phyloP scores from a whole-genome alignment of 495 filamentous ascomycete genomes.

The Aspergillus carlsbadensis region DNA sequence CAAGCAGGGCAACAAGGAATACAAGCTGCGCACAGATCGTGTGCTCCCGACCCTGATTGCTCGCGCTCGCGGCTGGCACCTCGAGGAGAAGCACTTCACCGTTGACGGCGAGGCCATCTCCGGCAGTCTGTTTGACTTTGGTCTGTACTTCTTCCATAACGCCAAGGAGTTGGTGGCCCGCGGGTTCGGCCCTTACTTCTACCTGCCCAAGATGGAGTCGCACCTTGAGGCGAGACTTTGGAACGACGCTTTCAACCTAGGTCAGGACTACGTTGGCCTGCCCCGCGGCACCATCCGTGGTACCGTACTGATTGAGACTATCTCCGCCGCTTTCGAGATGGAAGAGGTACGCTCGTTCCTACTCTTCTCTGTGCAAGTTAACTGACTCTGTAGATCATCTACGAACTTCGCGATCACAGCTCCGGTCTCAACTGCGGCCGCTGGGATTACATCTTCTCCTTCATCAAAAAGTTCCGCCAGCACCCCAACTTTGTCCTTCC shows the following conservation, averaged over 20 bases:
- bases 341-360: slow-evolving; percentile 57
- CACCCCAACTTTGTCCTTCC: slow-evolving; percentile 91
- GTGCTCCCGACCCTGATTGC: slow-evolving; percentile 79
- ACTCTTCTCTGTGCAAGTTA: not conserved
- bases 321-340: slow-evolving; percentile 99
- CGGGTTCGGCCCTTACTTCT: slow-evolving; percentile 94
- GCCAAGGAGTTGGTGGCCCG: slow-evolving; percentile 81
- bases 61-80: slow-evolving; percentile 87
- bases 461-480: slow-evolving; percentile 99
- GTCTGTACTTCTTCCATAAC: slow-evolving; percentile 99
- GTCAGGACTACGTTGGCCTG: slow-evolving; percentile 88
- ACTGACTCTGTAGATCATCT: slow-evolving; percentile 68
- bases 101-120: slow-evolving; percentile 96
- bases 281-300: slow-evolving; percentile 89
- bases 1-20: slow-evolving; percentile 91
- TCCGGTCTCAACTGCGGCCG: slow-evolving; percentile 96
- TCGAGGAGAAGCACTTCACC: slow-evolving; percentile 98
- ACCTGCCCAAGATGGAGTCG: slow-evolving; percentile 99
- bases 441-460: slow-evolving; percentile 99
- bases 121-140: slow-evolving; percentile 93
- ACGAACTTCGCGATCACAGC: slow-evolving; percentile 95
- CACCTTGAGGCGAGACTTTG: slow-evolving; percentile 96
- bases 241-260: slow-evolving; percentile 98
- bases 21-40: slow-evolving; percentile 91
- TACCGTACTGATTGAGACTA: slow-evolving; percentile 98